These are phyloP conservation scores for Russula sp. DNA, from an alignment of 768 basidiomycete species.

Conservation along the genomic window DNA sequence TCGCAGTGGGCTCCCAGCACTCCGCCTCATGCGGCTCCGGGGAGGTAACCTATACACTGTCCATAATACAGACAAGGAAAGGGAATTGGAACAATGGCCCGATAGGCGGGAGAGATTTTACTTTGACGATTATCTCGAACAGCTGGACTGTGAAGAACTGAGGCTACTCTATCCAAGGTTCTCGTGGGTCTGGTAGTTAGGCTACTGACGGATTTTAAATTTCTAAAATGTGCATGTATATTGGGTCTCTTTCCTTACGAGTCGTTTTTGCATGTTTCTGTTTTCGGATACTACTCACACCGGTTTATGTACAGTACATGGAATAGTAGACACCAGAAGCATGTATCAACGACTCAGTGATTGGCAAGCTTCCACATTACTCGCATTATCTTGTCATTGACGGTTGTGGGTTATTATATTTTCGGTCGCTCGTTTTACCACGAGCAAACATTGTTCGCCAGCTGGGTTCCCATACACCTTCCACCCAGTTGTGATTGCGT, in stretches of 20 bases:
- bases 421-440: no score
- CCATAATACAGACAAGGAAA: neutral
- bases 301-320: no score
- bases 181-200: conserved; percentile 22
- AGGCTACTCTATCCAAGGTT: conserved; percentile 12
- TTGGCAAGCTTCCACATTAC: no score
- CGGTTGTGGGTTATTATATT: no score
- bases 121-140: conserved; percentile 23
- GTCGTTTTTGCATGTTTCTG: neutral
- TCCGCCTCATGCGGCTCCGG: conserved; percentile 21
- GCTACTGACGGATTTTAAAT: neutral
- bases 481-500: neutral
- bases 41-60: conserved; percentile 14
- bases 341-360: no score
- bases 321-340: no score
- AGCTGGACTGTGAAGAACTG: conserved; percentile 21
- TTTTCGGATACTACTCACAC: no score
- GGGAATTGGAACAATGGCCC: conserved; percentile 21
- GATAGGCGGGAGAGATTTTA: conserved; percentile 19
- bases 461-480: no score
- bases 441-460: no score
- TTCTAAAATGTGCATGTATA: neutral
- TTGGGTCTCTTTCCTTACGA: neutral
- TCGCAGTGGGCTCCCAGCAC: conserved; percentile 4
- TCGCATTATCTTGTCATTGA: neutral